phyloP scores from a whole-genome alignment of 179 eudicot genomes.

The Drosera spatulata region DNA sequence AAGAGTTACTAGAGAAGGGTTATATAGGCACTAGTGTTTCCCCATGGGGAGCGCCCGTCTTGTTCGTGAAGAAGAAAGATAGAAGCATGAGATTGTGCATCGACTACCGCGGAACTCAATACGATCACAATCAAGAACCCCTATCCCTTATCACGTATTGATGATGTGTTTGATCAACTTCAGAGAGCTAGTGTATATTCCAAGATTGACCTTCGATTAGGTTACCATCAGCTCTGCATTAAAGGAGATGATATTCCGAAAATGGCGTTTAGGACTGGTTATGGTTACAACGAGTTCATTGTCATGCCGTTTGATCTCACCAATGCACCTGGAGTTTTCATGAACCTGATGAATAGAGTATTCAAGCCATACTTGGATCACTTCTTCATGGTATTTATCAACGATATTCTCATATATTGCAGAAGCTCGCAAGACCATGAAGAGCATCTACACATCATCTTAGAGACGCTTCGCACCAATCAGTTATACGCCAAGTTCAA shows the following conservation, averaged over 20 bases:
- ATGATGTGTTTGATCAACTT: conserved; percentile 3
- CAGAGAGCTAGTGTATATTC: not conserved
- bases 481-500: not conserved
- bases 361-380: not conserved
- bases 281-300: not conserved
- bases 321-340: conserved; percentile 1
- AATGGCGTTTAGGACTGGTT: not conserved
- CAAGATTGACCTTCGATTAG: too few relatives aligned
- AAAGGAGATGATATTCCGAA: not conserved
- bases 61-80: conserved; percentile 7
- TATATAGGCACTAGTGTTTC: too few relatives aligned
- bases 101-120: not conserved
- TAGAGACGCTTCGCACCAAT: not conserved
- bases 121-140: not conserved
- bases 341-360: not conserved
- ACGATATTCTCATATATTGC: not conserved
- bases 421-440: not conserved
- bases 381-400: not conserved
- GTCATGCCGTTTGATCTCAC: conserved; percentile 1
- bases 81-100: not conserved
- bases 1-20: not conserved
- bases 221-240: too few relatives aligned
- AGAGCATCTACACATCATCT: not conserved
- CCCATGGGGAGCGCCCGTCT: not conserved
- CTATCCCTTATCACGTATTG: not conserved